Percentiles rank a stretch among this genome's conserved stretches.
Conservation (phyloP, 2,329 filamentous ascomycete genomes). For the Phyllosticta ampelicida region DNA sequence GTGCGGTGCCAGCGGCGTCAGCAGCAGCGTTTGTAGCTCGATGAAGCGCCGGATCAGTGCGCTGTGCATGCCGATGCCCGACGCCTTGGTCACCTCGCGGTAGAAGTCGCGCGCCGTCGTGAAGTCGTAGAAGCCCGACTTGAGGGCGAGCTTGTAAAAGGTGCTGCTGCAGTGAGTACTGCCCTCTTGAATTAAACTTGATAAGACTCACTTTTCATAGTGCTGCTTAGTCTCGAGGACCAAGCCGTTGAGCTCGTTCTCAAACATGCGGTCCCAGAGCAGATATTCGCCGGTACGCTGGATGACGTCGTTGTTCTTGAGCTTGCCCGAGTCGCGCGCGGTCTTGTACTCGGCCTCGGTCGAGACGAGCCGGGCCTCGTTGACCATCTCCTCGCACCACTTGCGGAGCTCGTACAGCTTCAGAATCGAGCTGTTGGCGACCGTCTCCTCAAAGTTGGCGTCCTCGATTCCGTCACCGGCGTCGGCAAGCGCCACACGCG, state of each 20-base stretch:
- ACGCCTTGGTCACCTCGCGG: constrained; percentile 67
- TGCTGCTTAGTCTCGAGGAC: constrained; percentile 69
- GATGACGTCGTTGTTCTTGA: constrained; percentile 44
- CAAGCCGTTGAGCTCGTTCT: constrained; percentile 82
- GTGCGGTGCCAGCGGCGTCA: constrained; percentile 80
- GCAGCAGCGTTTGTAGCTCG: constrained; percentile 71
- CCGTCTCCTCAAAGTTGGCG: constrained; percentile 93
- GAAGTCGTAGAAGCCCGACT: constrained; percentile 74
- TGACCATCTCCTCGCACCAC: constrained; percentile 81
- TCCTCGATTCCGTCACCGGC: constrained; percentile 90
- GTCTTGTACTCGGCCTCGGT: constrained; percentile 33
- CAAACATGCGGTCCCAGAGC: constrained; percentile 82
- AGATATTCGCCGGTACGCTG: constrained; percentile 57
- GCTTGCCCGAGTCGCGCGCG: constrained; percentile 31
- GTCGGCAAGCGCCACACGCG: constrained; percentile 83
- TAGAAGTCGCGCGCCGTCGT: constrained; percentile 82
- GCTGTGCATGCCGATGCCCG: constrained; percentile 76
- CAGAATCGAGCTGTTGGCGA: constrained; percentile 84
- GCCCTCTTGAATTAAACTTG: too few species aligned
- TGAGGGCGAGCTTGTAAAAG: constrained; percentile 31
- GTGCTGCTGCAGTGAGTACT: constrained; percentile 16
- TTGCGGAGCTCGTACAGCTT: constrained; percentile 73
- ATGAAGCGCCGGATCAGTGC: constrained; percentile 71
- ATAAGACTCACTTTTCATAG: constrained; percentile 51
- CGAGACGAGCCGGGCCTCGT: constrained; percentile 43